These are phyloP conservation scores for Agrocybe praecox DNA, from an alignment of 768 basidiomycete genomes.

Conservation along the genomic window DNA sequence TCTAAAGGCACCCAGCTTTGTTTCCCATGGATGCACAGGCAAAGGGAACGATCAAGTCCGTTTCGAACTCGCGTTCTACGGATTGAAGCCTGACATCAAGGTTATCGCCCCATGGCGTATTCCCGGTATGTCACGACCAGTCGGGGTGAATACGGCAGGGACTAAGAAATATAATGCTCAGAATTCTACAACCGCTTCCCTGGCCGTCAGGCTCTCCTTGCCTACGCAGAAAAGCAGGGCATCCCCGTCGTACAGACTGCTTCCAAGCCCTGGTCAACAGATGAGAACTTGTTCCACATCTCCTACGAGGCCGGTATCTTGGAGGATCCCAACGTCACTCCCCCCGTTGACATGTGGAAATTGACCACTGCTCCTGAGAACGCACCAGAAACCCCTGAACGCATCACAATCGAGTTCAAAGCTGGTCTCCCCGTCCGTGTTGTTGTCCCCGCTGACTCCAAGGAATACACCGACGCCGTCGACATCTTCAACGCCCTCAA, in stretches of 20 bases:
- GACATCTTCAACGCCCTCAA: conserved; percentile 94
- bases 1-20: conserved; percentile 58
- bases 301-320: conserved; percentile 99
- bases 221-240: conserved; percentile 82
- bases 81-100: conserved; percentile 97
- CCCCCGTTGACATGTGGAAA: conserved; percentile 99
- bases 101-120: conserved; percentile 98
- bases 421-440: conserved; percentile 88
- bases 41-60: conserved; percentile 99
- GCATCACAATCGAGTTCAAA: conserved; percentile 83
- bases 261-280: conserved; percentile 98
- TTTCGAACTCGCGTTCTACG: conserved; percentile 99
- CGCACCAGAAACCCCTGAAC: conserved; percentile 80
- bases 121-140: conserved; percentile 58
- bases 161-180: conserved; percentile 22
- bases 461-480: conserved; percentile 86
- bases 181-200: conserved; percentile 98
- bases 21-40: conserved; percentile 98
- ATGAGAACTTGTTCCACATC: conserved; percentile 99
- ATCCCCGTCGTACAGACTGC: conserved; percentile 96
- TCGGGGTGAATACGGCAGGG: neutral
- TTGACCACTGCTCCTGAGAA: conserved; percentile 83
- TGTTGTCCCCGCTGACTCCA: conserved; percentile 50
- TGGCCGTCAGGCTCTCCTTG: conserved; percentile 91
- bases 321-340: conserved; percentile 94